Percentiles rank a stretch among this genome's conserved stretches.
phyloP scores from a whole-genome alignment of 352 stramenopile genomes.

The Globisporangium yorkense region DNA sequence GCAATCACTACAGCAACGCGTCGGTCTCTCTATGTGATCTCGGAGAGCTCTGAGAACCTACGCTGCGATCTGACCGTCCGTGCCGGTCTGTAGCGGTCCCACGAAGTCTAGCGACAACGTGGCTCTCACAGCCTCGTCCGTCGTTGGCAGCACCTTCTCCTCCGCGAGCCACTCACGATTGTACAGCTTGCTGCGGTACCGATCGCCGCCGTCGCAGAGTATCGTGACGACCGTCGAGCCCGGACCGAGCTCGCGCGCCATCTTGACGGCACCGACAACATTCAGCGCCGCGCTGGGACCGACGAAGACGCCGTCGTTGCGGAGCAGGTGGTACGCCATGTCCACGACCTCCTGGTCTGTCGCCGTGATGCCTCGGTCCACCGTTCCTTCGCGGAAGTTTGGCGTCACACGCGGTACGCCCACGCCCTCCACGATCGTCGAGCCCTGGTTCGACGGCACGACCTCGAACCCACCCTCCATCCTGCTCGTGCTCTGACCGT shows the following conservation, averaged over 20 bases:
- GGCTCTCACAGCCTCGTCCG: conserved; percentile 6
- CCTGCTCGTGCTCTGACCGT: conserved; percentile 38
- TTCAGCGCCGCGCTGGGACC: conserved; percentile 80
- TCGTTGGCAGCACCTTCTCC: conserved; percentile 35
- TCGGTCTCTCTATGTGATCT: no score
- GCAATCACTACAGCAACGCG: no score
- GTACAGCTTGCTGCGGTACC: conserved; percentile 82
- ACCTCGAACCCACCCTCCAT: conserved; percentile 89
- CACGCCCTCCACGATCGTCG: conserved; percentile 94
- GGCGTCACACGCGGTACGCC: conserved; percentile 89
- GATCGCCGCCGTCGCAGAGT: conserved; percentile 70
- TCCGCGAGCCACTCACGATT: conserved; percentile 67
- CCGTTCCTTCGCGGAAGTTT: conserved; percentile 85
- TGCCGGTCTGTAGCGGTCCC: conserved; percentile 7
- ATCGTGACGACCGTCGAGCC: conserved; percentile 80
- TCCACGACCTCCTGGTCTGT: conserved; percentile 92
- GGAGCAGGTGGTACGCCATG: conserved; percentile 90
- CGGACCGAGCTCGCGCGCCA: conserved; percentile 60
- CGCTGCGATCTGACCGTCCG: background rate
- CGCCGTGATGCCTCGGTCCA: conserved; percentile 90
- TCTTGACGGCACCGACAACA: conserved; percentile 71
- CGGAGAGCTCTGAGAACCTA: no score
- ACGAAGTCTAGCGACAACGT: conserved; percentile 35
- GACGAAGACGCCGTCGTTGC: conserved; percentile 91
- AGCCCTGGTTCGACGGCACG: conserved; percentile 68